phyloP scores from a whole-genome alignment of 306 rosid genomes.

The Casuarina equisetifolia region DNA sequence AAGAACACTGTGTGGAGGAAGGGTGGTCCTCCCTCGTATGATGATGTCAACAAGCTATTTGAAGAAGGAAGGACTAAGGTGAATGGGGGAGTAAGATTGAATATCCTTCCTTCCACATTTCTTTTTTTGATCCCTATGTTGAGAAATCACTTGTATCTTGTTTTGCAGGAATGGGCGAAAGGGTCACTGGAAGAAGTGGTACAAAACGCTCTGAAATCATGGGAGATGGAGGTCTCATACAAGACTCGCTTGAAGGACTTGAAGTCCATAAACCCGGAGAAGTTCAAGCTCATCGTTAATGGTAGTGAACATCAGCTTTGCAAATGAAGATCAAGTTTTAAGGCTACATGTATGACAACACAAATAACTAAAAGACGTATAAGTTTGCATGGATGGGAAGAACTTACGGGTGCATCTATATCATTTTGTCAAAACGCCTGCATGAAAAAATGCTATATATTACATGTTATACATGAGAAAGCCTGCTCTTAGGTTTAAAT shows the following conservation, averaged over 20 bases:
- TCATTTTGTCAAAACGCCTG: too few relatives aligned
- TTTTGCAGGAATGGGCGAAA: conserved; percentile 52
- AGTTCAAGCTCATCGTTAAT: conserved; percentile 46
- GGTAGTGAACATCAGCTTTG: too few relatives aligned
- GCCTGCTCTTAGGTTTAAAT: too few relatives aligned
- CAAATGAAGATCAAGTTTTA: too few relatives aligned
- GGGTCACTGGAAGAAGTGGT: conserved; percentile 68
- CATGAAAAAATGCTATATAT: too few relatives aligned
- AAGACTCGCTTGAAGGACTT: conserved; percentile 46
- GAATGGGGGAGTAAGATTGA: neutral
- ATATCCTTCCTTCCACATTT: neutral
- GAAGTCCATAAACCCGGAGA: conserved; percentile 46
- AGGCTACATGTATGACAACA: too few relatives aligned
- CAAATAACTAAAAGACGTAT: too few relatives aligned
- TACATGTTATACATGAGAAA: too few relatives aligned
- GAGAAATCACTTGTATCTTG: neutral
- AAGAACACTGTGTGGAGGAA: conserved; percentile 54
- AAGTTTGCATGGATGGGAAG: too few relatives aligned
- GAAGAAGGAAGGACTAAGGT: conserved; percentile 63
- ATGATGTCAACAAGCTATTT: conserved; percentile 24
- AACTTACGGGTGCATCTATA: too few relatives aligned
- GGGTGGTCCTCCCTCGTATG: conserved; percentile 67
- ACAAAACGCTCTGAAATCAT: conserved; percentile 56
- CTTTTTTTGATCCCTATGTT: neutral
- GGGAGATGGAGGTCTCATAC: conserved; percentile 65